Percentiles rank a stretch among this genome's conserved stretches.
phyloP scores from a whole-genome alignment of 148 eudicot species.

The Spergularia bocconei region DNA sequence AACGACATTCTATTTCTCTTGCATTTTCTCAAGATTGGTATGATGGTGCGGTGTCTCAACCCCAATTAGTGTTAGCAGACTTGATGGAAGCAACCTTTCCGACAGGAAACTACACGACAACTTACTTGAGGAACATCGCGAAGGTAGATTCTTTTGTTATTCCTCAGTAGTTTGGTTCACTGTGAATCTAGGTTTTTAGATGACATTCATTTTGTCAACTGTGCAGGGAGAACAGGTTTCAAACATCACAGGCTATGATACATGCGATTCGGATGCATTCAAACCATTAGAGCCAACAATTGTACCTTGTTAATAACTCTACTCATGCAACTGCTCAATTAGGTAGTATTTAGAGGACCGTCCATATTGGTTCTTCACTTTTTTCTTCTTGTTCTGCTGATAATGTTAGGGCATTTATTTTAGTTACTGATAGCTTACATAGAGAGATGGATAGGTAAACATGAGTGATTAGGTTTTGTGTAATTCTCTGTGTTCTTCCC shows the following conservation, averaged over 20 bases:
- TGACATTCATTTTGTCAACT: not conserved
- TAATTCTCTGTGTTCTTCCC: too few species aligned
- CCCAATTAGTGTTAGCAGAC: constrained; percentile 84
- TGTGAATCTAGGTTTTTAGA: not conserved
- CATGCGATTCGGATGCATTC: constrained; percentile 48
- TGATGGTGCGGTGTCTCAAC: constrained; percentile 92
- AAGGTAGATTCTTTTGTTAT: constrained; percentile 42
- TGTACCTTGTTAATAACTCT: constrained; percentile 44
- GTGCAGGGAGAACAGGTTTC: constrained; percentile 60
- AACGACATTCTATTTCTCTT: not conserved
- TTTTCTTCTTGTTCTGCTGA: not conserved
- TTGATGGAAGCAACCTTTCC: constrained; percentile 81
- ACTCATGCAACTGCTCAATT: too few species aligned
- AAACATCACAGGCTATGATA: constrained; percentile 41
- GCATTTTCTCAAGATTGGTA: constrained; percentile 62
- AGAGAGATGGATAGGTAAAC: too few species aligned
- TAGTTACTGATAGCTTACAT: too few species aligned
- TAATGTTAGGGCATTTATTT: not conserved
- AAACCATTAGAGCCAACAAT: constrained; percentile 57
- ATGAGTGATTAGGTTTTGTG: not conserved
- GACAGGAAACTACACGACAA: constrained; percentile 75
- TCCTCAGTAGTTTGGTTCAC: not conserved
- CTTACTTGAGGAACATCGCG: constrained; percentile 73
- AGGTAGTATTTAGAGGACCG: too few species aligned
- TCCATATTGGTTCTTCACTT: not conserved